Evolutionary conservation across 148 eudicot genomes (phyloP).

Genomic region (Cornus florida): DNA sequence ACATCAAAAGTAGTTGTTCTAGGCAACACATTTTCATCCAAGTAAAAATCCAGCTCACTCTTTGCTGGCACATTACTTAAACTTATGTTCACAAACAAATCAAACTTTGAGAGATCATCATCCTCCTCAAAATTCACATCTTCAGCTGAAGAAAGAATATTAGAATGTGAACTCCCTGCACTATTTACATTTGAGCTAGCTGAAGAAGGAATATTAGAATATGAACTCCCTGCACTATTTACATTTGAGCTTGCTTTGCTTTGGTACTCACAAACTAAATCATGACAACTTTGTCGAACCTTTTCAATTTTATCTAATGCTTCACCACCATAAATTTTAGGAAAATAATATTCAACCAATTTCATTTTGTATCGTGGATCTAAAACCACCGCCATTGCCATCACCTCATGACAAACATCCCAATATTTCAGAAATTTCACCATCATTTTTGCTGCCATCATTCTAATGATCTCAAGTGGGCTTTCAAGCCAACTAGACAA

Average conservation of each 20-base stretch:
- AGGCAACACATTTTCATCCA: neutral
- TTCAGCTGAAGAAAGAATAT: too few species aligned
- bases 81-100: neutral
- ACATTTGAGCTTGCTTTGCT: too few species aligned
- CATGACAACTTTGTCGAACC: neutral
- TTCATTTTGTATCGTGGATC: too few species aligned
- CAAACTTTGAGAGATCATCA: neutral
- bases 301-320: neutral
- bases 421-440: conserved; percentile 18
- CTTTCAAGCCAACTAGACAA: too few species aligned
- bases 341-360: too few species aligned
- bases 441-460: neutral
- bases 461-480: too few species aligned
- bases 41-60: neutral
- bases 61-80: neutral
- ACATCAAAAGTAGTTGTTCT: too few species aligned
- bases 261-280: neutral
- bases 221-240: neutral
- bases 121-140: too few species aligned
- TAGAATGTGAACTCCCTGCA: too few species aligned
- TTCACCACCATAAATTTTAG: neutral
- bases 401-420: neutral
- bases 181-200: too few species aligned
- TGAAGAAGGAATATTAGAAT: neutral
- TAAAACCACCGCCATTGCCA: too few species aligned